These are phyloP conservation scores for Cyclotella atomus DNA, from an alignment of 108 stramenopile species.

Conservation along the genomic window DNA sequence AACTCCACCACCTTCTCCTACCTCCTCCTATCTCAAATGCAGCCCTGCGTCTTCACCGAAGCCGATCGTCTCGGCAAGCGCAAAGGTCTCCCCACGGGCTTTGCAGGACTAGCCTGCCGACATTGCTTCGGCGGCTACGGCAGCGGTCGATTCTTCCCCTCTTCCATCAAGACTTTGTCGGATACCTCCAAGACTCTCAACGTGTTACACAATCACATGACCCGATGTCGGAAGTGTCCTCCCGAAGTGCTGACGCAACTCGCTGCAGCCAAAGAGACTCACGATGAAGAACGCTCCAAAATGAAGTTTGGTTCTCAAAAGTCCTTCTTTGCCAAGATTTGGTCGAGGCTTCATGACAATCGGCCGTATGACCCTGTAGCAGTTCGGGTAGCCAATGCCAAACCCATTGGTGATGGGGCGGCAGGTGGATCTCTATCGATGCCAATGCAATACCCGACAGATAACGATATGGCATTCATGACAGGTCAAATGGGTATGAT, in stretches of 20 bases:
- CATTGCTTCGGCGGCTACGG: slow-evolving; percentile 87
- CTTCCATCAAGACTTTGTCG: slow-evolving; percentile 84
- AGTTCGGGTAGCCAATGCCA: too few species aligned
- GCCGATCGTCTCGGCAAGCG: slow-evolving; percentile 86
- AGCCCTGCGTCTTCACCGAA: slow-evolving; percentile 83
- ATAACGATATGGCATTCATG: slow-evolving; percentile 14
- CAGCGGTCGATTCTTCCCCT: slow-evolving; percentile 85
- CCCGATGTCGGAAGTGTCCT: slow-evolving; percentile 80
- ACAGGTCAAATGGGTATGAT: too few species aligned
- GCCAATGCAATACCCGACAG: background rate
- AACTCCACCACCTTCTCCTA: slow-evolving; percentile 73
- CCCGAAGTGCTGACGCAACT: slow-evolving; percentile 59
- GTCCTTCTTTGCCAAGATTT: slow-evolving; percentile 84
- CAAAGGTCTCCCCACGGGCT: slow-evolving; percentile 76
- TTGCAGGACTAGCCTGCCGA: slow-evolving; percentile 81
- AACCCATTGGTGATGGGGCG: too few species aligned
- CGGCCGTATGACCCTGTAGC: slow-evolving; percentile 29
- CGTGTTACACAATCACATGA: slow-evolving; percentile 84
- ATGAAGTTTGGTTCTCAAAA: slow-evolving; percentile 89
- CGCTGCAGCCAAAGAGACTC: slow-evolving; percentile 51
- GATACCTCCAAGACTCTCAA: slow-evolving; percentile 83
- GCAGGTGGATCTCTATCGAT: too few species aligned
- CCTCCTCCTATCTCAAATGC: slow-evolving; percentile 75
- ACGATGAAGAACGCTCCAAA: slow-evolving; percentile 77
- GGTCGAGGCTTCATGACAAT: slow-evolving; percentile 75